Conservation (phyloP, 1,284 basidiomycete genomes). For the Xerocomus minutiporus region DNA sequence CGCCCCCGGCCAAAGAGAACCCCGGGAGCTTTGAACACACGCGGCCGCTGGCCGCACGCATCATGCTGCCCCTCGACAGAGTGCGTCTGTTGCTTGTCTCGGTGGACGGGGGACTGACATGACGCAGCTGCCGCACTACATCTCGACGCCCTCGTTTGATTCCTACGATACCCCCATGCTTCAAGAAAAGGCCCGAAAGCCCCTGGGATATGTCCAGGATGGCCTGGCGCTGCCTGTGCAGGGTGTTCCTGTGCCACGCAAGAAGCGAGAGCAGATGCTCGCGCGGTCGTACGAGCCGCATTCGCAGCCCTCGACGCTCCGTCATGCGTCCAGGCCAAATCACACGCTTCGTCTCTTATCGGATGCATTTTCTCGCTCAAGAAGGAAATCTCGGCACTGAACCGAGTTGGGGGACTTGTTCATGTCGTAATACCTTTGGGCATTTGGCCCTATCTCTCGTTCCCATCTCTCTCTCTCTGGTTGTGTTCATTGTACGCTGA, state of each 20-base stretch:
- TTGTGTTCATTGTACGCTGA: background rate
- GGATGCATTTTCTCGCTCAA: conserved; percentile 19
- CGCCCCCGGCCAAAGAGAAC: conserved; percentile 5
- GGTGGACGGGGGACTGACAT: background rate
- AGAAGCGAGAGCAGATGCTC: conserved; percentile 11
- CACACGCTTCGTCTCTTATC: conserved; percentile 25
- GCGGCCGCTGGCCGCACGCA: conserved; percentile 18
- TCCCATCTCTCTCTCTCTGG: background rate
- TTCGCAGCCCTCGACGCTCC: background rate
- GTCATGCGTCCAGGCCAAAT: conserved; percentile 15
- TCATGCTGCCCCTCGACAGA: conserved; percentile 14
- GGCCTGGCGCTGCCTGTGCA: conserved; percentile 15
- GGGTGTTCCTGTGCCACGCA: conserved; percentile 4
- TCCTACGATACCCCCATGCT: conserved; percentile 7
- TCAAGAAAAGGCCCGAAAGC: conserved; percentile 7
- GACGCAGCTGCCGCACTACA: conserved; percentile 11
- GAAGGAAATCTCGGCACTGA: conserved; percentile 7
- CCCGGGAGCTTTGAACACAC: conserved; percentile 10
- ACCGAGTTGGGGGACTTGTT: background rate
- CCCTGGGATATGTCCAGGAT: conserved; percentile 12
- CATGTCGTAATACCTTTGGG: conserved; percentile 4
- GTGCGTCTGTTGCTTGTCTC: conserved; percentile 10
- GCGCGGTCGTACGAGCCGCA: conserved; percentile 7
- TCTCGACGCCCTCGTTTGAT: conserved; percentile 7
- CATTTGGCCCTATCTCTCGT: background rate